Evolutionary conservation across 169 alveolate species (phyloP), one percentile per base, ranked within the genome.

Genomic region (Neospora caninum): DNA sequence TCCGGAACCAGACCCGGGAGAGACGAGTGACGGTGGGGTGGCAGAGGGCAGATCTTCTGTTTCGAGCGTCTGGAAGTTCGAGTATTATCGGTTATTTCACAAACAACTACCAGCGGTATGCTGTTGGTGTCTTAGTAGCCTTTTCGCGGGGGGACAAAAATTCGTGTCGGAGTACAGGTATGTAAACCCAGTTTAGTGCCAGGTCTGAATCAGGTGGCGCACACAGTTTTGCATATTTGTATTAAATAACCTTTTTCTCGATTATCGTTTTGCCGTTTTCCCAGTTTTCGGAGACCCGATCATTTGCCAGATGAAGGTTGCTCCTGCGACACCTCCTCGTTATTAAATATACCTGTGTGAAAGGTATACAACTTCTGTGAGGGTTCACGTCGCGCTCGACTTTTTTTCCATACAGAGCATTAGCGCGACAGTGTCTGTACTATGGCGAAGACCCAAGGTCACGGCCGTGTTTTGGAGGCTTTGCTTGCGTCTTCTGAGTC

Each of bases 361-460:
- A 49, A 49, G 58, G 13, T 49, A 4, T 49, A 49, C 13, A 13
- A 49, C 58, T 49, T 49, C 4, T 13, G 58, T 1, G 31, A 64
- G 73, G 4, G n/a, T 64, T 22, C 73, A 64, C 34, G 4, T 7
- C 31, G 73, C 73, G 34, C 73, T 27, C 31, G 25, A 64, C n/a
- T 22, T 64, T 64, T 53, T 64, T 64, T 64, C n/a, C 73, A 64
- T 64, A 16, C 20, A 27, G 20, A 4, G 73, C n/a, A 27, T 16
- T 64, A 64, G 73, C 73, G 73, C 73, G 58, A 13, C 7, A 64
- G 73, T 64, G 73, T 64, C 34, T 64, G 73, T 64, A 64, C 34
- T 64, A 64, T 64, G 73, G 73, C 73, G 73, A 64, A 64, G 73
- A 64, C 31, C n/a, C 73, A 64, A 64, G 73, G 73, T 64, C 73